Evolutionary conservation across 441 rosid species (phyloP), one percentile per base, ranked within the genome.

Genomic region (Pelargonium australe): DNA sequence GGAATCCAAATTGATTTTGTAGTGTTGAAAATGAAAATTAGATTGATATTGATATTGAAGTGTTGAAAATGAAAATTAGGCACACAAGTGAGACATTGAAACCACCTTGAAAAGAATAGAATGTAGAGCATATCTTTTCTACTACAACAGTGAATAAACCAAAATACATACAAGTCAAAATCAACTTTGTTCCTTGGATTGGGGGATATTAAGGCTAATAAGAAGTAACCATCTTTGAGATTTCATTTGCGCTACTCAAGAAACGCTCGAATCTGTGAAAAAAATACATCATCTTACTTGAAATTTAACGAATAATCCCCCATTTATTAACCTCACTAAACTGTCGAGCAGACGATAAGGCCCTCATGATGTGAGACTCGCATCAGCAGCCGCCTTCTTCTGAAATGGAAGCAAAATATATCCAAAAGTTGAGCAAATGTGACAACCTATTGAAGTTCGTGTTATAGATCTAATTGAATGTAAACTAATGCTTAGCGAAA

Each of bases 291-390:
- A 53, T n/a, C 60, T 53, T 19, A n/a, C 60, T 53, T 3, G 60
- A 17, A 53, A 53, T 53, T 53, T 4, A 17, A 53, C 5, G 9
- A 53, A 53, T 17, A 53, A 53, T 14, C 60, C 16, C 60, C n/a
- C 19, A 5, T 53, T 14, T 53, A 53, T 53, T 53, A 53, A 17
- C 17, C 60, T 53, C 60, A n/a, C 60, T 19, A 7, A 4, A 53
- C 8, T n/a, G 20, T 53, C 17, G 60, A 14, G 20, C 17, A 5
- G 14, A 49, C 17, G 6, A 49, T 14, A 49, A 49, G 16, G 57
- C 16, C 57, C 61, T 55, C 17, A 55, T 7, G 61, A 55, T 55
- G 61, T 55, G 61, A 55, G 16, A 55, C 61, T 55, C 14, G 20
- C 61, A 55, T 19, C 61, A 51, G 58, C 58, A n/a, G 60, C 60